Base-by-base conservation (phyloP, 192 early-diverging fungal species). In the Phlyctochytrium bullatum region DNA sequence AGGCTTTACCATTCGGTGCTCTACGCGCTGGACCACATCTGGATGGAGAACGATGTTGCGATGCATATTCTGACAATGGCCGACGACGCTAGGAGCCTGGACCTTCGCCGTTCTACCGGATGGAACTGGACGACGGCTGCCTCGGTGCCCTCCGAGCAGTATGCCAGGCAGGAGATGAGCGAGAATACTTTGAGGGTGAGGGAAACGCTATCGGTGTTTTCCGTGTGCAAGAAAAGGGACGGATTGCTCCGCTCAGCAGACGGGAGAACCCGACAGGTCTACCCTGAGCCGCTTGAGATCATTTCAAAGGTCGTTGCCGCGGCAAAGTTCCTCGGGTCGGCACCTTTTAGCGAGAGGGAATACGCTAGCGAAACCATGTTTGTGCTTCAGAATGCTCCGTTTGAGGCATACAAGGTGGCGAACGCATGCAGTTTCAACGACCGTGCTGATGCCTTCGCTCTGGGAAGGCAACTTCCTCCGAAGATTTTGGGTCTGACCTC, bases 61-160 rank as follows among this genome's bases (percentile, higher is more conserved):
- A 24, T 71, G 3, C 36, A 30, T 16, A 40, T 66, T 6, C 59
- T 66, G 1, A 51, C 53, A 30, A 64, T 76, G 30, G 28, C 64
- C 32, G 74, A 80, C 30, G 31, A 51, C 14, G 62, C 57, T 2
- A 20, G 77, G 23, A 73, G 65, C 25, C 2, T 79, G 29, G 32
- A 72, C 34, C 40, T 47, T 47, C 20, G 10, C 20, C 40, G 40
- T 47, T 47, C 40, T 14, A 47, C 6, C 20, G 10, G 20, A 47
- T 14, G 6, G 6, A 20, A 47, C 20, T 47, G 40, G 40, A 47
- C 6, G 6, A 20, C 10, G 10, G 10, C 20, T 47, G 40, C 6
- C 6, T 14, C 10, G 6, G 6, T 47, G 40, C 40, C 40, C 40
- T 14, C 10, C 20, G 40, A 47, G 20, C 6, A 14, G 40, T 6